These are phyloP conservation scores for Blastocystis sp. DNA, from an alignment of 352 stramenopile species.

Conservation along the genomic window DNA sequence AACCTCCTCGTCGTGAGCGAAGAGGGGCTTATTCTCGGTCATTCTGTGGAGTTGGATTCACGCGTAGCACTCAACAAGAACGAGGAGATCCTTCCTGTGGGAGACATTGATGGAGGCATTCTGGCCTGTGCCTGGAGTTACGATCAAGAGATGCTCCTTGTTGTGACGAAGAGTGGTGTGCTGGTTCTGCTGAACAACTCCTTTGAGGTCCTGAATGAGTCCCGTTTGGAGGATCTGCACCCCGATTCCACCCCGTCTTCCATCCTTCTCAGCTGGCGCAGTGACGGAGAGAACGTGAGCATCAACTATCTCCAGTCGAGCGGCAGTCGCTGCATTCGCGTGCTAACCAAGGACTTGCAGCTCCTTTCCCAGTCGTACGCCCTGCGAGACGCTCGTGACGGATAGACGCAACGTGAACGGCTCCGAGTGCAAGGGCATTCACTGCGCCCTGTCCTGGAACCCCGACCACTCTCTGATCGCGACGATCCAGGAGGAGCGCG, in stretches of 20 bases:
- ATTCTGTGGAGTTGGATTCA: not conserved
- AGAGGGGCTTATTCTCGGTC: slow-evolving; percentile 42
- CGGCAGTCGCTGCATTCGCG: not conserved
- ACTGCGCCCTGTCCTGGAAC: slow-evolving; percentile 79
- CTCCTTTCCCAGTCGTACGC: slow-evolving; percentile 11
- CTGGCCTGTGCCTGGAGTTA: slow-evolving; percentile 52
- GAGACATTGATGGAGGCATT: slow-evolving; percentile 69
- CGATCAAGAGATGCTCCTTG: slow-evolving; percentile 62
- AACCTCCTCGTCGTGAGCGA: slow-evolving; percentile 28
- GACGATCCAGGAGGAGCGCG: slow-evolving; percentile 79
- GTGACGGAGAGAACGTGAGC: slow-evolving; percentile 81
- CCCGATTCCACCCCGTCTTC: slow-evolving; percentile 47
- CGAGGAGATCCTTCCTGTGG: slow-evolving; percentile 3
- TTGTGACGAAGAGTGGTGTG: slow-evolving; percentile 8
- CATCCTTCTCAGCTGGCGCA: slow-evolving; percentile 79
- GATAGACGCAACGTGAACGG: slow-evolving; percentile 81
- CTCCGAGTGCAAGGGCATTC: slow-evolving; percentile 78
- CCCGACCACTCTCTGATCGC: slow-evolving; percentile 82
- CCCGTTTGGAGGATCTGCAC: slow-evolving; percentile 25
- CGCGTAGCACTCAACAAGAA: slow-evolving; percentile 25
- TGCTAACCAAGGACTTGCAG: slow-evolving; percentile 26
- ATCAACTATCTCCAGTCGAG: slow-evolving; percentile 72
- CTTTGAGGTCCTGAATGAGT: slow-evolving; percentile 58
- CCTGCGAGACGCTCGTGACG: not conserved
- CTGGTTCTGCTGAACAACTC: slow-evolving; percentile 67